Base-by-base conservation (phyloP, 345 rosid species). In the Moricandia arvensis region DNA sequence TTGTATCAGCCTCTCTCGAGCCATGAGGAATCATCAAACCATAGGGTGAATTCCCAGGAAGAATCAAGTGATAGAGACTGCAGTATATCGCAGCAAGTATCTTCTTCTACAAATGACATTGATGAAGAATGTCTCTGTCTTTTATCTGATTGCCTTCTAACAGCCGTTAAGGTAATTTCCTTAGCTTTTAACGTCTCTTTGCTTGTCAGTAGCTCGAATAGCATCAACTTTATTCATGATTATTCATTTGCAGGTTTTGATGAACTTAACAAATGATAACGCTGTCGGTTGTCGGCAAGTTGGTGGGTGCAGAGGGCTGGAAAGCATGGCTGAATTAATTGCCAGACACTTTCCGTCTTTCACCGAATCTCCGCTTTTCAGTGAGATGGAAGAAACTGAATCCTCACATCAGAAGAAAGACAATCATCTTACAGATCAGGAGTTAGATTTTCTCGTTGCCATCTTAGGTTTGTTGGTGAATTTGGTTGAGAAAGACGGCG, bases 361-460 rank as follows among this genome's bases (percentile, higher is more conserved):
- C 81, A 71, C 86, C 66, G 75, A 80, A 61, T 84, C 88, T 37
- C 69, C 79, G 13, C 74, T 67, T 57, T 63, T 59, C 72, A 66
- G 78, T 69, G 79, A 70, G 74, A 72, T 70, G 55, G 79, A 82
- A 77, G 80, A 75, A 73, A 31, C 73, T 17, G 86, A 76, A 55
- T 63, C 74, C 17, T 71, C 73, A 31, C 61, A 60, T 66, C 79
- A 66, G 74, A 86, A 66, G 73, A 86, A 80, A 24, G 88, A 84
- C 55, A 79, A 51, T 72, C 91, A 83, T 71, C 88, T 92, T 55
- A 83, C 87, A 38, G 99, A 94, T 71, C 96, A 89, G 71, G 97
- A 94, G 80, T 75, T 90, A 76, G 99, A 94, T 85, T 87, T 94
- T 79, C 99, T 92, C 71, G 97, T 94, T 79, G 97, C 97, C 53